These are phyloP conservation scores for Macrocybe gigantea DNA, from an alignment of 768 basidiomycete species.

Conservation along the genomic window DNA sequence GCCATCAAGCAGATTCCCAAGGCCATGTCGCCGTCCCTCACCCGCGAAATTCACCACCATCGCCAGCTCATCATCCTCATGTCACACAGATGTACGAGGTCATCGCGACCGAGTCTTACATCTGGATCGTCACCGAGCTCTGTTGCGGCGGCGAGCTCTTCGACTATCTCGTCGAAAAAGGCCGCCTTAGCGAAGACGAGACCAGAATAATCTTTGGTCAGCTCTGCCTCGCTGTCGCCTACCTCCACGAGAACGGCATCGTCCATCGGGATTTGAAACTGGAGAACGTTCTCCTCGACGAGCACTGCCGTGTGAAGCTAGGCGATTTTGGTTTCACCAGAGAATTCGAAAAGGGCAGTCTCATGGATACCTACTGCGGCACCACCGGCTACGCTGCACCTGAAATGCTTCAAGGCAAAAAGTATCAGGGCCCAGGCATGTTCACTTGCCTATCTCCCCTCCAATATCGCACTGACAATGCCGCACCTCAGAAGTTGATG, in stretches of 20 bases:
- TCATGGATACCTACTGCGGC: constrained; percentile 93
- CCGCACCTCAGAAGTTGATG: constrained; percentile 72
- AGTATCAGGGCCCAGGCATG: constrained; percentile 86
- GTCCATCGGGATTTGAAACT: constrained; percentile 97
- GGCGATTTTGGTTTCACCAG: constrained; percentile 95
- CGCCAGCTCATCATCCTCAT: constrained; percentile 90
- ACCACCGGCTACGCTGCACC: constrained; percentile 93
- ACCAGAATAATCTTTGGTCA: constrained; percentile 91
- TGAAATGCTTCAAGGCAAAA: constrained; percentile 84
- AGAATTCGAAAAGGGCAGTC: constrained; percentile 72
- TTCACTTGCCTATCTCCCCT: constrained; percentile 4
- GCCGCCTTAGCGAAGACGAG: constrained; percentile 80
- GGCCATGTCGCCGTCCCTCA: constrained; percentile 83
- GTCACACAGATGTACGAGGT: constrained; percentile 97
- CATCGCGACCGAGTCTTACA: constrained; percentile 90
- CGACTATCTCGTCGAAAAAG: constrained; percentile 96
- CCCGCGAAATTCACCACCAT: constrained; percentile 98
- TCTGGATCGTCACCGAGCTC: constrained; percentile 97
- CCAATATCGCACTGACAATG: constrained; percentile 7
- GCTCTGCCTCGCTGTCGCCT: constrained; percentile 87
- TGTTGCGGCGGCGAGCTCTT: constrained; percentile 97
- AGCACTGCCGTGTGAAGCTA: constrained; percentile 85
- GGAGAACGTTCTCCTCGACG: constrained; percentile 91
- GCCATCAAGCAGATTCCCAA: constrained; percentile 99
- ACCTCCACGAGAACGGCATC: constrained; percentile 87